These are phyloP conservation scores for Neurospora sp. DNA, from an alignment of 495 filamentous ascomycete species.

Conservation along the genomic window DNA sequence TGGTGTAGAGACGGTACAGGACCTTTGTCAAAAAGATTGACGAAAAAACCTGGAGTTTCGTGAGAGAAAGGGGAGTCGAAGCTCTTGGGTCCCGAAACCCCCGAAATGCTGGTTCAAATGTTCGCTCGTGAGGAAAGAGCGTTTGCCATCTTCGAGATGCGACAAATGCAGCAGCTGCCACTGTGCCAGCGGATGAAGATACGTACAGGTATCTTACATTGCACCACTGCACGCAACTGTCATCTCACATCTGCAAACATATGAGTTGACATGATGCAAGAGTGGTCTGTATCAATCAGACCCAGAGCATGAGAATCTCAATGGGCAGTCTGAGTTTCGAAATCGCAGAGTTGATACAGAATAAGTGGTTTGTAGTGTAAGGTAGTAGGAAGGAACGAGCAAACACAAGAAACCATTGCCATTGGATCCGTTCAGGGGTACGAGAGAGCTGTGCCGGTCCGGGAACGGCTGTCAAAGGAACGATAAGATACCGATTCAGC, in stretches of 20 bases:
- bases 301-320: neutral
- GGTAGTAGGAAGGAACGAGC: no score
- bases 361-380: no score
- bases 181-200: neutral
- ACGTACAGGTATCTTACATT: neutral
- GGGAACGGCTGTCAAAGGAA: neutral
- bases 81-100: neutral
- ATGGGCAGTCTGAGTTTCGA: neutral
- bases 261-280: neutral
- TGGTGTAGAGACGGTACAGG: neutral
- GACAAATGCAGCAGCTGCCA: neutral
- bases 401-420: no score
- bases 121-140: neutral
- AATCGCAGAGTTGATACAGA: neutral
- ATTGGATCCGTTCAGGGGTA: neutral
- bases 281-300: neutral
- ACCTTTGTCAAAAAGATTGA: neutral
- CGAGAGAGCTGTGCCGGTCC: neutral
- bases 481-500: neutral
- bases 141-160: neutral
- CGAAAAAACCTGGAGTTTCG: neutral
- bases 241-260: neutral
- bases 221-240: neutral
- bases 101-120: neutral
- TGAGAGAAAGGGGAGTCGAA: neutral